phyloP scores from a whole-genome alignment of 164 flowering plant genomes.

The Stephania cephalantha region DNA sequence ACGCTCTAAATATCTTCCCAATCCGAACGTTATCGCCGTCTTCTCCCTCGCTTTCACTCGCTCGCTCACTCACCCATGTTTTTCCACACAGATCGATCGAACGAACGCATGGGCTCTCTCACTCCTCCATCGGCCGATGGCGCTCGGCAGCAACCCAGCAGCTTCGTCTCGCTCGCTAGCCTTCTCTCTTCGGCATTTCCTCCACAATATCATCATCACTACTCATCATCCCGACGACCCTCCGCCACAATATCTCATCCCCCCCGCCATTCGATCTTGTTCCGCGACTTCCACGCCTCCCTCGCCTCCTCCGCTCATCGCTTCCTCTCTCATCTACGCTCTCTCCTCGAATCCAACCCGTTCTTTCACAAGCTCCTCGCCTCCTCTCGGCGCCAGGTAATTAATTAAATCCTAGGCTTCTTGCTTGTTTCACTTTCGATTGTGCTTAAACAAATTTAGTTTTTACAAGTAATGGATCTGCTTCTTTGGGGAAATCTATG shows the following conservation, averaged over 20 bases:
- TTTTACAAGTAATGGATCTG: too few relatives aligned
- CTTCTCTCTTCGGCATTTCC: slow-evolving; percentile 16
- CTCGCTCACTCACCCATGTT: too few relatives aligned
- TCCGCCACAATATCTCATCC: background rate
- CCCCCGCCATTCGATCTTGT: slow-evolving; percentile 1
- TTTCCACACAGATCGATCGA: too few relatives aligned
- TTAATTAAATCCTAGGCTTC: slow-evolving; percentile 27
- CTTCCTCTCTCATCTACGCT: slow-evolving; percentile 22
- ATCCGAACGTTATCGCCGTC: too few relatives aligned
- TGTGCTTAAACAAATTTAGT: too few relatives aligned
- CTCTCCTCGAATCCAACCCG: slow-evolving; percentile 33
- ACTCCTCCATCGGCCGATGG: background rate
- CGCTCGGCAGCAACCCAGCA: background rate
- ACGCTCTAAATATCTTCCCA: too few relatives aligned
- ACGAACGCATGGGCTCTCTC: slow-evolving; percentile 1
- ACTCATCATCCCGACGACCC: too few relatives aligned
- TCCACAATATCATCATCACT: background rate
- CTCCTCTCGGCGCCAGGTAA: slow-evolving; percentile 24
- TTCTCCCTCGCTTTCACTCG: too few relatives aligned
- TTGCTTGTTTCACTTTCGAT: too few relatives aligned
- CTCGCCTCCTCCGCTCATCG: slow-evolving; percentile 26
- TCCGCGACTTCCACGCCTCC: slow-evolving; percentile 19
- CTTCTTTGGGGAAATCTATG: too few relatives aligned
- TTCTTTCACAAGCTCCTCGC: slow-evolving; percentile 30
- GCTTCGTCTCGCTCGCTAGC: slow-evolving; percentile 2